Evolutionary conservation across 495 filamentous ascomycete species (phyloP).

Genomic region (Aeminium ludgeri): DNA sequence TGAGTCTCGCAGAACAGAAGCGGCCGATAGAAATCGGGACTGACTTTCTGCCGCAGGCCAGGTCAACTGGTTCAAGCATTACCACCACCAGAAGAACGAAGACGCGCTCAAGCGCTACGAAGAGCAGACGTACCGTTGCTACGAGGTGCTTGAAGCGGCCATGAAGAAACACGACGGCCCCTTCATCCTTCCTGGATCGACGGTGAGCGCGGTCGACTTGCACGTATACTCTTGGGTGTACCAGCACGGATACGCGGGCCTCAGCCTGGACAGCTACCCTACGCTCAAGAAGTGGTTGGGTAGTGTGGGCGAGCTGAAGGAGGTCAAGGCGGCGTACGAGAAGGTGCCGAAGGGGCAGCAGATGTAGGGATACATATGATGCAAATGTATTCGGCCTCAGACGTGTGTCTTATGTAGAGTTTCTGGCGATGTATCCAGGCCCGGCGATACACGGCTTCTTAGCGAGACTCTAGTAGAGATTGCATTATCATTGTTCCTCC

Average conservation of each 20-base stretch:
- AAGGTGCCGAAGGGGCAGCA: conserved; percentile 13
- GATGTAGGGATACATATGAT: conserved; percentile 2
- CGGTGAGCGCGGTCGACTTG: conserved; percentile 26
- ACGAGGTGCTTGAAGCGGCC: conserved; percentile 28
- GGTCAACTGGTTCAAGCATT: conserved; percentile 28
- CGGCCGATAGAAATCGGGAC: background rate
- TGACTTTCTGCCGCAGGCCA: conserved; percentile 17
- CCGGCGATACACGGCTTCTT: too few species aligned
- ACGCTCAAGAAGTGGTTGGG: conserved; percentile 11
- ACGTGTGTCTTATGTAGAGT: too few species aligned
- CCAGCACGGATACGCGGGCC: conserved; percentile 26
- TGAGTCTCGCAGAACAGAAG: background rate
- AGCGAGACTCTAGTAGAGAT: too few species aligned
- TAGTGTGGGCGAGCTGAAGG: conserved; percentile 10
- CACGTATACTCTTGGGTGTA: conserved; percentile 33
- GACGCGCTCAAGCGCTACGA: conserved; percentile 27
- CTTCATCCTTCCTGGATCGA: conserved; percentile 24
- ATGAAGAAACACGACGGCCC: conserved; percentile 25
- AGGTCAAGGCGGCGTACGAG: conserved; percentile 15
- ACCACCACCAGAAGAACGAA: conserved; percentile 24
- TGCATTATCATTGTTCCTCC: too few species aligned
- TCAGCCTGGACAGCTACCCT: conserved; percentile 29
- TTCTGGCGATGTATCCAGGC: too few species aligned
- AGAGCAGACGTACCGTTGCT: conserved; percentile 27
- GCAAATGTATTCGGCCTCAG: too few species aligned